Conservation (phyloP, 495 filamentous ascomycete genomes). For the Penicillium arizonense region DNA sequence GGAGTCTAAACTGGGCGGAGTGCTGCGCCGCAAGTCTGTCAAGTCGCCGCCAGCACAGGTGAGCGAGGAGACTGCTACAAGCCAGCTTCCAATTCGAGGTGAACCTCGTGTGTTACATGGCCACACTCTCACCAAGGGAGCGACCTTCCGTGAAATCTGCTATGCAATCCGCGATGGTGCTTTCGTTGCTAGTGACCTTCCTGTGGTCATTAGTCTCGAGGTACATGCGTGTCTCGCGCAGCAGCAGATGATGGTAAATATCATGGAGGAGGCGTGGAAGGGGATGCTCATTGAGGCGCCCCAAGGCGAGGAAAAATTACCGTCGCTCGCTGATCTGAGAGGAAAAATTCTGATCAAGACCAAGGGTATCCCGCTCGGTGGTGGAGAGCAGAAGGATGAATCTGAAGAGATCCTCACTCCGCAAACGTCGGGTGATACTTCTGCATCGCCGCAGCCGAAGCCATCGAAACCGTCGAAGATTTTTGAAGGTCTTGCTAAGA, state of each 20-base stretch:
- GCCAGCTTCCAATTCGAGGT: constrained; percentile 28
- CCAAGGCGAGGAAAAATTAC: constrained; percentile 53
- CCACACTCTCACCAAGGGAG: constrained; percentile 83
- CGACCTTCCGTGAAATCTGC: constrained; percentile 83
- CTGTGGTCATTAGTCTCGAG: constrained; percentile 86
- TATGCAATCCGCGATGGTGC: constrained; percentile 73
- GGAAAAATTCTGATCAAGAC: constrained; percentile 90
- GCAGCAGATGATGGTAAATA: constrained; percentile 84
- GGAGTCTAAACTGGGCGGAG: constrained; percentile 22
- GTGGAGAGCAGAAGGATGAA: constrained; percentile 28
- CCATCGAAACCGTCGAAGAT: constrained; percentile 64
- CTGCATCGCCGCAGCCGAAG: constrained; percentile 9
- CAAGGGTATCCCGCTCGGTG: constrained; percentile 56
- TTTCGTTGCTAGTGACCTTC: constrained; percentile 71
- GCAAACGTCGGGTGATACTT: constrained; percentile 8
- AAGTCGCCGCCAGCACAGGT: neutral
- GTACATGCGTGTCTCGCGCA: constrained; percentile 77
- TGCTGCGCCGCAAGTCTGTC: constrained; percentile 22
- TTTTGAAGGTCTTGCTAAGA: constrained; percentile 64
- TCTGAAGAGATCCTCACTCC: constrained; percentile 19
- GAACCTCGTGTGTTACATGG: constrained; percentile 87
- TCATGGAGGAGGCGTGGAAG: constrained; percentile 78
- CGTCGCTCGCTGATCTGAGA: constrained; percentile 61
- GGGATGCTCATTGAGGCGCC: constrained; percentile 63
- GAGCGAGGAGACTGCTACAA: constrained; percentile 1